These are phyloP conservation scores for Wickerhamomyces alni DNA, from an alignment of 805 yeast genomes.

Conservation along the genomic window DNA sequence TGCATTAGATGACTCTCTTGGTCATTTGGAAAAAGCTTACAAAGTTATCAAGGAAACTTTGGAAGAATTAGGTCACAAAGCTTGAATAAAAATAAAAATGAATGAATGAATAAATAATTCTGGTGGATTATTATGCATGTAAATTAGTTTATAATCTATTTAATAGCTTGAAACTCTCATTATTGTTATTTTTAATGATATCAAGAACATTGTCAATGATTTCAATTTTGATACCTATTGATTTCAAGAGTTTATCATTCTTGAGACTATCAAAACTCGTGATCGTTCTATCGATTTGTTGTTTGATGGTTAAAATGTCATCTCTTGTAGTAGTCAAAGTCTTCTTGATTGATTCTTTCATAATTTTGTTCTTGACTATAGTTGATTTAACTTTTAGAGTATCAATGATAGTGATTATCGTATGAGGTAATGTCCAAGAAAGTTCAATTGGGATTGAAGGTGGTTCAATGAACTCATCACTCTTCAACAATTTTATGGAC, in stretches of 20 bases:
- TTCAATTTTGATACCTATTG: conserved; percentile 7
- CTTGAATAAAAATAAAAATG: not conserved
- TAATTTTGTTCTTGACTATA: too few relatives aligned
- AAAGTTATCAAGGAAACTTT: conserved; percentile 40
- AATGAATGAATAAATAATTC: too few relatives aligned
- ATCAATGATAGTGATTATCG: conserved; percentile 11
- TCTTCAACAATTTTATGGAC: conserved; percentile 12
- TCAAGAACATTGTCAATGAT: conserved; percentile 12
- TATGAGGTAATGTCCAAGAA: conserved; percentile 17
- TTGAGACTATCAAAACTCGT: too few relatives aligned
- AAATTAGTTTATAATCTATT: conserved; percentile 12
- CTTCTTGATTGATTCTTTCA: conserved; percentile 14
- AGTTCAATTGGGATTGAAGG: conserved; percentile 12
- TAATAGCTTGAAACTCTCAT: conserved; percentile 18
- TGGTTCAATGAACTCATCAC: not conserved
- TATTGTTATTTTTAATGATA: conserved; percentile 12
- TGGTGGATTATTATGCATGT: too few relatives aligned
- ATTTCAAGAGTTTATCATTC: too few relatives aligned
- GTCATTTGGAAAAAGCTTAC: conserved; percentile 47
- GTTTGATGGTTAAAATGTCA: conserved; percentile 10
- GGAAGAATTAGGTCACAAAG: conserved; percentile 30
- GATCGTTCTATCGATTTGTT: conserved; percentile 1
- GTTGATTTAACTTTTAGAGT: conserved; percentile 10
- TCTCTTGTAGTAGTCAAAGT: conserved; percentile 15
- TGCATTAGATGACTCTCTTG: conserved; percentile 48